Evolutionary conservation across 306 rosid species (phyloP).

Genomic region (Fagus crenata): DNA sequence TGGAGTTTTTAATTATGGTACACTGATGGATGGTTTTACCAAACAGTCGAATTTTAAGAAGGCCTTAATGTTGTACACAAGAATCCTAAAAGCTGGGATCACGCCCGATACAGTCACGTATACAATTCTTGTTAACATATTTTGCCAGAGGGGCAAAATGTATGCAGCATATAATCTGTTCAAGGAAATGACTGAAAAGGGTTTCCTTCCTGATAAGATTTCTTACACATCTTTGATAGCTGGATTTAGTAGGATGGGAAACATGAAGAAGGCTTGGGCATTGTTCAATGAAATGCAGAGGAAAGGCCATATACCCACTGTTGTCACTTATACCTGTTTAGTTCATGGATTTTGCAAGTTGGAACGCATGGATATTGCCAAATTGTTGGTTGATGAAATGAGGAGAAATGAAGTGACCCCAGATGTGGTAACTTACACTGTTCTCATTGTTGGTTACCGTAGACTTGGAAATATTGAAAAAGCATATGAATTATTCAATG

Average conservation of each 20-base stretch:
- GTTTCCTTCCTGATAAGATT: conserved; percentile 47
- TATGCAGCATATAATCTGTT: conserved; percentile 38
- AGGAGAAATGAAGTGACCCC: conserved; percentile 38
- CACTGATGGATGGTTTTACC: conserved; percentile 56
- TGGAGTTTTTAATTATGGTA: conserved; percentile 47
- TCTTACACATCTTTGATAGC: conserved; percentile 55
- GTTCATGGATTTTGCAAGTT: conserved; percentile 55
- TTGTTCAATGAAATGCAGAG: conserved; percentile 49
- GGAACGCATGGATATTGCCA: conserved; percentile 46
- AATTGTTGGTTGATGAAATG: conserved; percentile 48
- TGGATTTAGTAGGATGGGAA: conserved; percentile 46
- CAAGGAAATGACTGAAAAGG: conserved; percentile 42
- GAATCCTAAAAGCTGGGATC: conserved; percentile 49
- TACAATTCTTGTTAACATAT: conserved; percentile 51
- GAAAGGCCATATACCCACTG: conserved; percentile 46
- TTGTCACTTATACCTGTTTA: conserved; percentile 57
- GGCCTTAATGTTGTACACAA: conserved; percentile 46
- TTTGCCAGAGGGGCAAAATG: conserved; percentile 33
- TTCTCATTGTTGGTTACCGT: conserved; percentile 42
- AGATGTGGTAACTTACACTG: conserved; percentile 55
- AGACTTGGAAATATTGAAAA: conserved; percentile 33
- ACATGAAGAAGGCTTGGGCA: conserved; percentile 44
- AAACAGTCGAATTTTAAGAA: conserved; percentile 39
- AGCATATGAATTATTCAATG: conserved; percentile 36
- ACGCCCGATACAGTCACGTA: conserved; percentile 39